Evolutionary conservation across 805 yeast genomes (phyloP), one percentile per base, ranked within the genome.

Genomic region (Myxozyma kluyveri): DNA sequence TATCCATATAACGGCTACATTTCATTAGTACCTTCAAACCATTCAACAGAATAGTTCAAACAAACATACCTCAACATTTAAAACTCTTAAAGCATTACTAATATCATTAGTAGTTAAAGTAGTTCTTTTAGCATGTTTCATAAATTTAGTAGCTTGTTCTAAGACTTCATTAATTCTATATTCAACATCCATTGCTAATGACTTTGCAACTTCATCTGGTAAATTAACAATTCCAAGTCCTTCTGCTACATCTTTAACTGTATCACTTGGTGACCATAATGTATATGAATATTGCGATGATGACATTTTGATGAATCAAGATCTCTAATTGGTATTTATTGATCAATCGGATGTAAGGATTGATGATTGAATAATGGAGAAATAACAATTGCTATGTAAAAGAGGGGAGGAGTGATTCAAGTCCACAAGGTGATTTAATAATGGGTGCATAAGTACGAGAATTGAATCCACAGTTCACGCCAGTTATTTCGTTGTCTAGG

Each of bases 171-270:
- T 91, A 59, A 93, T 87, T 57, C 99, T 79, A 68, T 95, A 93
- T 71, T 93, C 99, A n/a, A 93, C 95, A 67, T 93, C 99, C 99
- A 93, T 93, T 4, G 99, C 98, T 56, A 93, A 73, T 57, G 93
- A 88, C 65, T 88, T 87, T 43, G 96, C 86, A 1, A 91, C 96
- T 54, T 95, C 99, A 48, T 91, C 98, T 29, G 88, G 86, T 43
- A 93, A 73, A 36, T 69, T 69, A 2, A 76, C 69, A 33, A 93
- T 76, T 1, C 99, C 99, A 9, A 93, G 73, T 2, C 88, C 79
- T 66, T 93, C 99, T 0, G 97, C 96, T 14, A 88, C 96, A 73
- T 93, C 99, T 64, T 84, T 86, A 26, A 95, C 96, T 0, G 99
- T 93, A 68, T 93, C 83, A 5, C 98, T 41, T 9, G 60, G 60